Evolutionary conservation across 2,329 filamentous ascomycete species (phyloP), one percentile per base, ranked within the genome.

Genomic region (Aureobasidium pullulans): DNA sequence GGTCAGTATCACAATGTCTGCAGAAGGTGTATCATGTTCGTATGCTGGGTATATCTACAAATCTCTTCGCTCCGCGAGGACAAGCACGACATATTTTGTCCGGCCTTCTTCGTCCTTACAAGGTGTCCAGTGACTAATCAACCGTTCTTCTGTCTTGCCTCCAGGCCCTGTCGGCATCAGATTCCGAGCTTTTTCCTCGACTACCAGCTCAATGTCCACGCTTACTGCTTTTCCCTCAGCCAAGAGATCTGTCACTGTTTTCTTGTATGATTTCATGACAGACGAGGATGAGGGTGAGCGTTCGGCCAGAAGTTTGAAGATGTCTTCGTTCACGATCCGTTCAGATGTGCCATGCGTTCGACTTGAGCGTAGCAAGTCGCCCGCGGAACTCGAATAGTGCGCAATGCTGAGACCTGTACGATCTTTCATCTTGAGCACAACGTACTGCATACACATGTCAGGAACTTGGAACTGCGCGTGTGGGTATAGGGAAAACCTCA

Each of bases 221-320:
- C 64, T 69, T 36, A 72, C 66, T 2, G 72, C 62, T 19, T 63
- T 62, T 3, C 72, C 72, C 8, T 53, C 43, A 54, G 66, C 70
- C 50, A 72, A 48, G 15, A 67, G 62, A 5, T 76, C 73, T 23
- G 72, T 71, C 2, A 84, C 76, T 0, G 70, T 71, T 1, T 68
- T 66, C 63, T 75, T 77, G 69, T 81, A 79, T 0, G 73, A 70
- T 52, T 75, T 76, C 2, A 73, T 74, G 6, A 80, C 67, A 2
- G 71, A 73, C n/a, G 62, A 61, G 2, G 56, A 59, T 28, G 56
- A 56, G 16, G 71, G 70, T 1, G 76, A 72, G 46, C 78, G 74
- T n/a, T 79, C 74, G 4, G 73, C 69, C 4, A 85, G 73, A n/a
- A 84, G 76, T 42, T 77, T 74, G 66, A 84, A 84, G 11, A 84